Percentiles rank a stretch among this genome's conserved stretches.
Evolutionary conservation across 2,329 filamentous ascomycete species (phyloP).

Genomic region (Paracoccidioides lutzii): DNA sequence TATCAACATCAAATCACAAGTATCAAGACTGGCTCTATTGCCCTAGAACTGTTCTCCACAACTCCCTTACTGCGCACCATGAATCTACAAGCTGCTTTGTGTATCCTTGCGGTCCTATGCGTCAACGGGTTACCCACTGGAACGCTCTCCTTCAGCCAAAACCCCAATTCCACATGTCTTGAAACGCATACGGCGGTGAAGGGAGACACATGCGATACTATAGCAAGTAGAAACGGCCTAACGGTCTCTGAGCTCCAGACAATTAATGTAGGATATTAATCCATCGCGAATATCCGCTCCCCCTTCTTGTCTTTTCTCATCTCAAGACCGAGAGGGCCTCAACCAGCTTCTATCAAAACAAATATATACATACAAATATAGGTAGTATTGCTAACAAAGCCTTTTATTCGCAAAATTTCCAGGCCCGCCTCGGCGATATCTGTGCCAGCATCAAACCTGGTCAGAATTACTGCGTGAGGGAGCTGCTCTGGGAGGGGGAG

Average conservation of each 20-base stretch:
- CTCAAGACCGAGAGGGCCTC: not conserved
- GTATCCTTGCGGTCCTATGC: not conserved
- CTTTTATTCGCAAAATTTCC: not conserved
- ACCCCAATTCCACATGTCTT: not conserved
- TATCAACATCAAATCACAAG: not conserved
- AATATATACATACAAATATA: not conserved
- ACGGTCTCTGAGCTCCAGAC: not conserved
- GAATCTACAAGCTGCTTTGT: not conserved
- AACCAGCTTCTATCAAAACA: not conserved
- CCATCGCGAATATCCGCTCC: not conserved
- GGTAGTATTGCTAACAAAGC: not conserved
- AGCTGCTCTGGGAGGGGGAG: not conserved
- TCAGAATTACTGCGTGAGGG: not conserved
- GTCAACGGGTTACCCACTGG: not conserved
- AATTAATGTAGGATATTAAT: not conserved
- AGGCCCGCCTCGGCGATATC: not conserved
- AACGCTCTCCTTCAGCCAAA: not conserved
- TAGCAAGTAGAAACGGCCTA: not conserved
- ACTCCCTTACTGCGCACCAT: not conserved
- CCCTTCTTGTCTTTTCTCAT: not conserved
- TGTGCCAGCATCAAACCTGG: not conserved
- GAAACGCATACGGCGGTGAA: not conserved
- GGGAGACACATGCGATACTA: not conserved
- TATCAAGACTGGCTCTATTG: not conserved
- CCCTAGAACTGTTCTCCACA: not conserved